Conservation (phyloP, 257 asterid species). For the Linderniella brevidens region DNA sequence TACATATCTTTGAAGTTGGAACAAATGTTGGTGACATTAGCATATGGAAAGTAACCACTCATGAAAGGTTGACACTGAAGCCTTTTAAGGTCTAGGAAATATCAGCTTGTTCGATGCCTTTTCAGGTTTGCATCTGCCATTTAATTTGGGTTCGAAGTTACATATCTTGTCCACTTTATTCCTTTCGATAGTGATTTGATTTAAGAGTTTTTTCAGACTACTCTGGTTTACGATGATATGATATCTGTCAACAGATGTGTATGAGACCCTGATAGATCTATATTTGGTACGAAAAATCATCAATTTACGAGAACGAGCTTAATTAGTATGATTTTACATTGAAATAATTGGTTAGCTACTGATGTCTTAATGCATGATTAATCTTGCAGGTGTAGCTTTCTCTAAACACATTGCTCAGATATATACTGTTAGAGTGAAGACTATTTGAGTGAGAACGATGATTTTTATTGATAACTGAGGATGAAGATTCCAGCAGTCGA, state of each 20-base stretch:
- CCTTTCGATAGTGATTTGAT: neutral
- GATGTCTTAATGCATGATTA: neutral
- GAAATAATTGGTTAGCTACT: neutral
- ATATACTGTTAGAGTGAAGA: too few species aligned
- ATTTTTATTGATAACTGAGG: too few species aligned
- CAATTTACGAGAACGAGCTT: neutral
- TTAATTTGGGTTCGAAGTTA: neutral
- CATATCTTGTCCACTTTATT: constrained; percentile 2
- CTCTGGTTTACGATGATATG: constrained; percentile 77
- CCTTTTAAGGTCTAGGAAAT: constrained; percentile 82
- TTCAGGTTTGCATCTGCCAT: constrained; percentile 30
- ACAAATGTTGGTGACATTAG: constrained; percentile 96
- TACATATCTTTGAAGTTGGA: constrained; percentile 48
- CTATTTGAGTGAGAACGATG: too few species aligned
- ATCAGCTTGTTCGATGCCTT: constrained; percentile 72
- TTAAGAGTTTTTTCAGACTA: constrained; percentile 43
- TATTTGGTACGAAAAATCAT: constrained; percentile 48
- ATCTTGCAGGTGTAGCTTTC: constrained; percentile 65
- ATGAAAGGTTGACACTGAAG: constrained; percentile 79
- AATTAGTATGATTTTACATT: neutral
- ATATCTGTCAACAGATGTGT: constrained; percentile 80
- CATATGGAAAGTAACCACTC: constrained; percentile 95
- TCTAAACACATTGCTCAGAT: constrained; percentile 90
- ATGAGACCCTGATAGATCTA: constrained; percentile 96
- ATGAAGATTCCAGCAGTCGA: too few species aligned